Base-by-base conservation (phyloP, 345 rosid species). In the Lagerstroemia speciosa region DNA sequence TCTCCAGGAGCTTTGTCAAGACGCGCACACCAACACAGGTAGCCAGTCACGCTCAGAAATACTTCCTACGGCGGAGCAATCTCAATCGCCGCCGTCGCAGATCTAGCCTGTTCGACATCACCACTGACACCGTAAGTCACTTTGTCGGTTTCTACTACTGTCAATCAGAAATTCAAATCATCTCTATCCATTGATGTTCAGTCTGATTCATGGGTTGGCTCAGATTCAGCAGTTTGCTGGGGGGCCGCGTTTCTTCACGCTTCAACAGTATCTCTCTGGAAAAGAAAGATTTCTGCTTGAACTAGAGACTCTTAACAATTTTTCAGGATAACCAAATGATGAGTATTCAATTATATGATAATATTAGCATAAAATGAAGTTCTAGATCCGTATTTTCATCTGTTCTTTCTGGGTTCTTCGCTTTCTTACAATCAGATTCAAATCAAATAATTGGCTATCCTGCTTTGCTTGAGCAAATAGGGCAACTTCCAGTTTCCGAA, bases 31-130 rank as follows among this genome's bases (percentile, higher is more conserved):
- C 98, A 3, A 91, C 98, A 0, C 98, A 91, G 81, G 98, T 93
- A 17, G 98, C 98, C 6, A 93, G 98, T 68, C 98, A 93, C 40
- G 98, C 98, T 72, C 98, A 93, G 84, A 93, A 93, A 61, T 89
- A 91, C 72, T 93, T 89, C 53, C 90, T 91, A 67, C 88, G 97
- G 32, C 85, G 89, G 10, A 82, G 72, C 71, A 93, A 86, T 76
- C 84, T 87, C 73, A 91, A 91, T 60, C 96, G 97, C 64, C 96
- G 98, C 27, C 89, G 98, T 9, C 84, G 98, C 76, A 85, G 96
- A 69, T 89, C 97, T 62, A 92, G 96, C 75, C 92, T 93, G 52
- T 92, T 90, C 63, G 96, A 89, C 77, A 93, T 92, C 73, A 91
- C 98, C 62, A 83, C 88, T 1, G 97, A 89, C 40, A 76, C 92